Conservation (phyloP, 1,139 yeast species). For the Nakaseomyces nivariensis region DNA sequence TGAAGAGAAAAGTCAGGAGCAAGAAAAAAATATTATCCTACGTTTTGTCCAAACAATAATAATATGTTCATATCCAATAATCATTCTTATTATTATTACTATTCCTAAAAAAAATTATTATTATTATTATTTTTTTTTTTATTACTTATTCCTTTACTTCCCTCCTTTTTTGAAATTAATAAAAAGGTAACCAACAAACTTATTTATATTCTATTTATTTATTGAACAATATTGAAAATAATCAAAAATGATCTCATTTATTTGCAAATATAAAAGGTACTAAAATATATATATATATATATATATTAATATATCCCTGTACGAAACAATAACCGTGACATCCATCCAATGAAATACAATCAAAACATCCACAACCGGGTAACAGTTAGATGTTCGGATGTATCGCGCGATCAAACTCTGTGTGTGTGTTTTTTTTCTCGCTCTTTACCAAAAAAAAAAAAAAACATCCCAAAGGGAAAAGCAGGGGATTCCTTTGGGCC, state of each 20-base stretch:
- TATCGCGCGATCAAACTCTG: no score
- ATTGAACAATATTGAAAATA: background rate
- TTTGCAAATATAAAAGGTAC: background rate
- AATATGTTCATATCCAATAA: background rate
- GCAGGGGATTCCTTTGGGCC: no score
- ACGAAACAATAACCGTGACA: background rate
- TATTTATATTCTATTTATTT: slow-evolving; percentile 1
- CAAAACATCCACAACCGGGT: background rate
- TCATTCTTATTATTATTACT: background rate
- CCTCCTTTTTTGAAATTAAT: background rate
- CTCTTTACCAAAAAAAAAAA: no score
- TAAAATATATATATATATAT: no score
- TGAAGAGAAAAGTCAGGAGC: background rate
- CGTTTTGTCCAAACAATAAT: background rate
- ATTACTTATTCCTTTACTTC: background rate
- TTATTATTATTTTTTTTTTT: background rate
- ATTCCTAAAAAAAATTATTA: background rate
- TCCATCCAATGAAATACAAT: background rate
- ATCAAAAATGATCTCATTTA: background rate
- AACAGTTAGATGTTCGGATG: background rate
- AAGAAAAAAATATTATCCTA: background rate
- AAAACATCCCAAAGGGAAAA: no score
- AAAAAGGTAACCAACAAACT: background rate
- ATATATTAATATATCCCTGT: no score
- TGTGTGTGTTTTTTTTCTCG: no score